phyloP scores from a whole-genome alignment of 2,329 filamentous ascomycete genomes.

The Pseudogymnoascus sp. region DNA sequence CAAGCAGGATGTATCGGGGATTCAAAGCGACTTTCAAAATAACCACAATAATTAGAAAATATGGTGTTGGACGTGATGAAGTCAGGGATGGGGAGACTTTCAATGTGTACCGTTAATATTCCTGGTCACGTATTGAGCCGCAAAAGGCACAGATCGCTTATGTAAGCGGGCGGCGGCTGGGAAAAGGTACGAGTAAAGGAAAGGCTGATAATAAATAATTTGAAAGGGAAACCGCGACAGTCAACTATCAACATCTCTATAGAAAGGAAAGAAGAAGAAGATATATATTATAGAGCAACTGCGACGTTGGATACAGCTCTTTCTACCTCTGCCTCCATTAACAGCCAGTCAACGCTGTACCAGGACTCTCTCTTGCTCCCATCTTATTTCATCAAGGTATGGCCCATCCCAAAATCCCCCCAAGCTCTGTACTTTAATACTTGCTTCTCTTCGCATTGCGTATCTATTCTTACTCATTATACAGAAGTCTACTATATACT shows the following conservation, averaged over 20 bases:
- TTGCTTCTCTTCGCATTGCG: neutral
- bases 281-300: neutral
- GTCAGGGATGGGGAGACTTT: constrained; percentile 4
- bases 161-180: neutral
- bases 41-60: constrained; percentile 7
- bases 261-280: neutral
- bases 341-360: neutral
- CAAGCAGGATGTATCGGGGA: neutral
- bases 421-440: neutral
- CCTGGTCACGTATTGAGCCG: neutral
- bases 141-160: neutral
- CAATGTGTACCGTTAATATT: neutral
- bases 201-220: constrained; percentile 2
- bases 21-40: neutral
- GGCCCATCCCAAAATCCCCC: neutral
- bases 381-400: neutral
- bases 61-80: neutral
- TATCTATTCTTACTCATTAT: neutral
- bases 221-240: neutral
- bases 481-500: neutral
- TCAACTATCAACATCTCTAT: neutral
- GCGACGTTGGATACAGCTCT: neutral
- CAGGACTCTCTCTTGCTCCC: neutral
- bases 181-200: neutral
- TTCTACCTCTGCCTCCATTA: neutral